These are phyloP conservation scores for Nemania diffusa DNA, from an alignment of 2,329 filamentous ascomycete genomes.

Conservation along the genomic window DNA sequence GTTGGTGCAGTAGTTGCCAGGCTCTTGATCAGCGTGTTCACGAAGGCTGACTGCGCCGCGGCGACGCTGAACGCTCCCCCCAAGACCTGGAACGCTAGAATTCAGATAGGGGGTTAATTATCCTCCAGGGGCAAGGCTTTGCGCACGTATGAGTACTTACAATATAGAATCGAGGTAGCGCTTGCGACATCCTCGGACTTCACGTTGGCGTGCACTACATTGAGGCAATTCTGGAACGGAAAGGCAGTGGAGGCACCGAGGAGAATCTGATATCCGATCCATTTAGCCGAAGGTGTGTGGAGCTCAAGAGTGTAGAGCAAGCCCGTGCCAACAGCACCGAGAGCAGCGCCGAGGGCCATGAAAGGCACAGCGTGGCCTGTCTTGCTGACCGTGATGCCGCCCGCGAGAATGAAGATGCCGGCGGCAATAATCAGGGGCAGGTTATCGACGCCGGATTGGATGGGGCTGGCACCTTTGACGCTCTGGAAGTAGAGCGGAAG, in stretches of 20 bases:
- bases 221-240: no score
- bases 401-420: neutral
- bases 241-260: no score
- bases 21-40: neutral
- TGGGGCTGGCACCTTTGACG: constrained; percentile 48
- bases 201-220: no score
- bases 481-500: constrained; percentile 44
- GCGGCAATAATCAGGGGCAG: constrained; percentile 48
- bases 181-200: no score
- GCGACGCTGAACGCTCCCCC: constrained; percentile 7
- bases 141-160: no score
- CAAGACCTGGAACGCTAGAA: neutral
- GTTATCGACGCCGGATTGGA: constrained; percentile 50
- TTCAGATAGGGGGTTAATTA: no score
- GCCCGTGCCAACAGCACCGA: no score
- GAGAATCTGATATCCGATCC: no score
- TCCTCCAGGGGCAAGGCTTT: no score
- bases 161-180: no score
- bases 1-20: neutral
- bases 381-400: neutral
- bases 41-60: constrained; percentile 8
- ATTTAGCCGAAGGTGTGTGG: no score
- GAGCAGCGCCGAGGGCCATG: neutral
- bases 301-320: no score
- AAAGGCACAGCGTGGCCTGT: neutral